Evolutionary conservation across 345 rosid species (phyloP).

Genomic region (Gossypium ekmanianum): DNA sequence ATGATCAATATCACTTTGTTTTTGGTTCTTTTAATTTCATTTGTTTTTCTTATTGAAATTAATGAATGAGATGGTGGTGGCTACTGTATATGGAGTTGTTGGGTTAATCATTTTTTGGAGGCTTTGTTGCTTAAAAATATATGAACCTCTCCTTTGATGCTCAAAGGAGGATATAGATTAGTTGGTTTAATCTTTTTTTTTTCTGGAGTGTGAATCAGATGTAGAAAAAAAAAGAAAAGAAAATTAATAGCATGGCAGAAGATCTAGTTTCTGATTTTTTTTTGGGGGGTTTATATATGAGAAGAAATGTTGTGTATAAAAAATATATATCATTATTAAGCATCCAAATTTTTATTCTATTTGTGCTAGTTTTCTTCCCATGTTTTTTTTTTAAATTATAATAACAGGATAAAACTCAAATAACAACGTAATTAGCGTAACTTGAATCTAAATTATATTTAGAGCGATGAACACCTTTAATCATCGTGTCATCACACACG

Average conservation of each 20-base stretch:
- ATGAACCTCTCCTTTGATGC: neutral
- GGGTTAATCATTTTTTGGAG: conserved; percentile 17
- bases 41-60: neutral
- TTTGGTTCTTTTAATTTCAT: neutral
- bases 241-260: neutral
- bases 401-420: too few relatives aligned
- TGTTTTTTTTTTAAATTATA: too few relatives aligned
- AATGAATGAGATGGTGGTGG: neutral
- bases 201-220: neutral
- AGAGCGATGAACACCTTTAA: fast-evolving
- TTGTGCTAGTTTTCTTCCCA: neutral
- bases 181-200: neutral
- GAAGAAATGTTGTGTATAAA: conserved; percentile 7
- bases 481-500: fast-evolving
- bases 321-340: neutral
- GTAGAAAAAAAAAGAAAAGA: neutral
- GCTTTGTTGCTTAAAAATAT: neutral
- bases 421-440: fast-evolving
- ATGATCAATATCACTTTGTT: conserved; percentile 14
- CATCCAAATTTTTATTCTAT: neutral
- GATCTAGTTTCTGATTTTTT: neutral
- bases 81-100: conserved; percentile 8
- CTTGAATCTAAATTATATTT: fast-evolving
- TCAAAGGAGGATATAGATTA: neutral
- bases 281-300: neutral